phyloP scores from a whole-genome alignment of 2,329 filamentous ascomycete species.

The Penicillium palitans region DNA sequence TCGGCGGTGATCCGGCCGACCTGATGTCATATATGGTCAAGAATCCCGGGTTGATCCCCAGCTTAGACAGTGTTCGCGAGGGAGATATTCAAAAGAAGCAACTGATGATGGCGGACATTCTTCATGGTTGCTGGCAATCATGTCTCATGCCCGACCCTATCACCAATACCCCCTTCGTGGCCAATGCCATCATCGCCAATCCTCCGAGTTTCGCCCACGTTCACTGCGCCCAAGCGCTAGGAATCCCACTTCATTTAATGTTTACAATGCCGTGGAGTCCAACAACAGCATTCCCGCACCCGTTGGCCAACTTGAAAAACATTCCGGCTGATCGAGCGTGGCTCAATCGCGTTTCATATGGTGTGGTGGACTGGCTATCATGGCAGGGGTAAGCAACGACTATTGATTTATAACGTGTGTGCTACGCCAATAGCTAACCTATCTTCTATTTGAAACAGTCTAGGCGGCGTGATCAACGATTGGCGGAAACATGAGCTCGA shows the following conservation, averaged over 20 bases:
- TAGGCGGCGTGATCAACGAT: conserved; percentile 46
- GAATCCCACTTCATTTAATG: conserved; percentile 50
- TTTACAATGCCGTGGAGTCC: conserved; percentile 51
- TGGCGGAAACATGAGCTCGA: conserved; percentile 36
- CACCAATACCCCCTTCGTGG: conserved; percentile 44
- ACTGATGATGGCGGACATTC: conserved; percentile 31
- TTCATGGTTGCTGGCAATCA: conserved; percentile 35
- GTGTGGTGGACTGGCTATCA: conserved; percentile 46
- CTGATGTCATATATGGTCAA: conserved; percentile 54
- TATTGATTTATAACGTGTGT: neutral
- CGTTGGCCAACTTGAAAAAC: conserved; percentile 46
- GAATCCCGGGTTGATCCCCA: conserved; percentile 49
- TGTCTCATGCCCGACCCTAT: conserved; percentile 28
- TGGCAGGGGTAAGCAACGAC: conserved; percentile 43
- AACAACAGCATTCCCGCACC: conserved; percentile 47
- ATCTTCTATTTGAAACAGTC: conserved; percentile 10
- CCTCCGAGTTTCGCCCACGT: conserved; percentile 52
- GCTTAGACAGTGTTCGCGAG: conserved; percentile 30
- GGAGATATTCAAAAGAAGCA: conserved; percentile 25
- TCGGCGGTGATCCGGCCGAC: conserved; percentile 57
- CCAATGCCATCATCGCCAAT: conserved; percentile 53
- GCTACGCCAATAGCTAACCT: neutral
- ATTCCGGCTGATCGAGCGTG: conserved; percentile 31
- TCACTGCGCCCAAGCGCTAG: conserved; percentile 50
- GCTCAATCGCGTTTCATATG: conserved; percentile 46